Evolutionary conservation across 805 yeast genomes (phyloP).

Genomic region (Ogataea thermomethanolica): DNA sequence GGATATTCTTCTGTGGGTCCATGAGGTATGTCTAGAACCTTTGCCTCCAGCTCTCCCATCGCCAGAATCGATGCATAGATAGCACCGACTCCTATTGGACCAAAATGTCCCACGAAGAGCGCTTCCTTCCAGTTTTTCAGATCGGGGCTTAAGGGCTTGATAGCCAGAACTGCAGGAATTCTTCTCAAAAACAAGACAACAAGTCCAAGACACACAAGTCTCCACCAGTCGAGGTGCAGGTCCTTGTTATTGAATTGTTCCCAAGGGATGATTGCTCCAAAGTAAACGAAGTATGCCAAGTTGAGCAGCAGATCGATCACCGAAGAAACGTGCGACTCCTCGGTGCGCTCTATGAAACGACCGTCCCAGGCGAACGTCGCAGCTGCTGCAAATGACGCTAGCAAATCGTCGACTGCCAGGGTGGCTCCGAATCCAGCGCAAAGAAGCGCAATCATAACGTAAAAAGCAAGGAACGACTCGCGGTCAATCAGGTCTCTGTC

Average conservation of each 20-base stretch:
- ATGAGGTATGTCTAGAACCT: conserved; percentile 35
- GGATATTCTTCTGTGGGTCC: conserved; percentile 35
- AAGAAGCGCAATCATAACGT: conserved; percentile 50
- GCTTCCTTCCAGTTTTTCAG: conserved; percentile 66
- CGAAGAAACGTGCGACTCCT: conserved; percentile 60
- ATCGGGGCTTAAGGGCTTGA: conserved; percentile 59
- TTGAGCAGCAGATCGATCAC: conserved; percentile 63
- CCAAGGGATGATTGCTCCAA: conserved; percentile 75
- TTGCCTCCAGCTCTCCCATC: conserved; percentile 33
- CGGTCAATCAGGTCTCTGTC: conserved; percentile 51
- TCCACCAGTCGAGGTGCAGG: conserved; percentile 50
- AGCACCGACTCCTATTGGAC: conserved; percentile 61
- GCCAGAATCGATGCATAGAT: conserved; percentile 36
- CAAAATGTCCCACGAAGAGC: conserved; percentile 68
- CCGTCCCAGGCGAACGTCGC: conserved; percentile 75
- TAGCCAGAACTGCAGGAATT: conserved; percentile 51
- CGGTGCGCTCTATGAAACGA: conserved; percentile 54
- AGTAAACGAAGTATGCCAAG: conserved; percentile 63
- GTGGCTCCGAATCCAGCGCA: conserved; percentile 63
- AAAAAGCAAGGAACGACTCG: conserved; percentile 55
- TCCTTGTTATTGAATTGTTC: conserved; percentile 45
- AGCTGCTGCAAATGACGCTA: conserved; percentile 73
- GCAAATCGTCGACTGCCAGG: conserved; percentile 66
- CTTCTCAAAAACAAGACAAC: conserved; percentile 50
- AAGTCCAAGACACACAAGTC: conserved; percentile 48